These are phyloP conservation scores for Curvularia lunata DNA, from an alignment of 2,329 filamentous ascomycete genomes.

Conservation along the genomic window DNA sequence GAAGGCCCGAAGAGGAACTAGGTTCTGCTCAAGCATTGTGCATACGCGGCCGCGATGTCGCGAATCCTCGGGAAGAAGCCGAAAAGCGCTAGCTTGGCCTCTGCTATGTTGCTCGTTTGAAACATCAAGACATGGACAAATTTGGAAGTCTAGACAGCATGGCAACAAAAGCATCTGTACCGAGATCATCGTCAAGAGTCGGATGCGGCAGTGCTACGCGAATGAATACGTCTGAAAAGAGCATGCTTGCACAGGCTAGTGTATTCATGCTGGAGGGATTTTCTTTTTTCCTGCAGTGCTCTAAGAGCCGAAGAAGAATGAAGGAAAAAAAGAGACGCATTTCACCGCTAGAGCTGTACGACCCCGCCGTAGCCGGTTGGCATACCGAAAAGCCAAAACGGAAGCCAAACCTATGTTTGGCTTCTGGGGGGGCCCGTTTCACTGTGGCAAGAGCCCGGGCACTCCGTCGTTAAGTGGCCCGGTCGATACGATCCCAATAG, in stretches of 20 bases:
- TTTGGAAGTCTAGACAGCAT: slow-evolving; percentile 7
- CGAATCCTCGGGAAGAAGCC: slow-evolving; percentile 6
- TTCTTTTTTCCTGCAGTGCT: slow-evolving; percentile 14
- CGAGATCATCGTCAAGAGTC: slow-evolving; percentile 1
- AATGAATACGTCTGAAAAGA: slow-evolving; percentile 3
- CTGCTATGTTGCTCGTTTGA: slow-evolving; percentile 8
- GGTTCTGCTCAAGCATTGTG: slow-evolving; percentile 1
- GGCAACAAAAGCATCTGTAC: slow-evolving; percentile 8
- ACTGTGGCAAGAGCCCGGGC: slow-evolving; percentile 20
- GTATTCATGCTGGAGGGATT: neutral
- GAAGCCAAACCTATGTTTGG: slow-evolving; percentile 22
- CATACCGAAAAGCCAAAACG: slow-evolving; percentile 22
- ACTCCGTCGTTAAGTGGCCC: slow-evolving; percentile 15
- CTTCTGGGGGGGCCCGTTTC: slow-evolving; percentile 10
- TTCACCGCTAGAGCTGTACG: slow-evolving; percentile 45
- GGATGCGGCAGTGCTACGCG: slow-evolving; percentile 5
- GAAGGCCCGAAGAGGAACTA: slow-evolving; percentile 6
- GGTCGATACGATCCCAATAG: slow-evolving; percentile 19
- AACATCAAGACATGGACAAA: neutral
- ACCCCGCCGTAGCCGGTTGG: slow-evolving; percentile 31
- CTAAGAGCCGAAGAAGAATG: slow-evolving; percentile 6
- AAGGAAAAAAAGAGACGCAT: neutral
- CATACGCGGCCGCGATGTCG: slow-evolving; percentile 7
- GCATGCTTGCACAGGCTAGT: slow-evolving; percentile 3
- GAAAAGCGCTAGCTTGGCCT: slow-evolving; percentile 5